Conservation (phyloP, 495 filamentous ascomycete species). For the Copromyces sp. region DNA sequence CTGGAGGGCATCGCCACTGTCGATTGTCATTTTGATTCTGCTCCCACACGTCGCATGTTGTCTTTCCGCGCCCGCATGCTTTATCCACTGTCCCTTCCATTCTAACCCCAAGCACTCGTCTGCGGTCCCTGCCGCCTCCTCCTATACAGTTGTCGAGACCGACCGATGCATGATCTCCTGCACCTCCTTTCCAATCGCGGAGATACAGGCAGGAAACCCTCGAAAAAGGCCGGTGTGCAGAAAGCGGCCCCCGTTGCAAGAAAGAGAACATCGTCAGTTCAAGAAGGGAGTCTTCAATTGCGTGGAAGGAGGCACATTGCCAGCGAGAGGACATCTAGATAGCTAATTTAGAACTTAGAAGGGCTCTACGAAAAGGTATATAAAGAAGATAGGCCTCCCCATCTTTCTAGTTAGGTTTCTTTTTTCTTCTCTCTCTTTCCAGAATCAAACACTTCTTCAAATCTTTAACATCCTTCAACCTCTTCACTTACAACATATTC, state of each 20-base stretch:
- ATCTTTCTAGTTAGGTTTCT: no score
- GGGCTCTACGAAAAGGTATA: not conserved
- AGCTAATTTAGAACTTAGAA: not conserved
- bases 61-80: not conserved
- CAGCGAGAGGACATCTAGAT: not conserved
- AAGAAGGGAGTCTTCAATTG: not conserved
- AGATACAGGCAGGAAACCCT: not conserved
- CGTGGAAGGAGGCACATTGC: not conserved
- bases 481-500: not conserved
- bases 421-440: not conserved
- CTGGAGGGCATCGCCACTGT: not conserved
- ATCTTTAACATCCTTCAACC: not conserved
- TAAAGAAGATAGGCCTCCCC: not conserved
- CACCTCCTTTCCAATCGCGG: not conserved
- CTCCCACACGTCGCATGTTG: not conserved
- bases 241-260: not conserved
- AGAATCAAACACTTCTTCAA: not conserved
- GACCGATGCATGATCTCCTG: not conserved
- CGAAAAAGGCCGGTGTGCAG: not conserved
- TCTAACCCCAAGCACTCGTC: not conserved
- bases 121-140: not conserved
- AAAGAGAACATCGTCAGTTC: not conserved
- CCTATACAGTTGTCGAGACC: not conserved
- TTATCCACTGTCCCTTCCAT: not conserved
- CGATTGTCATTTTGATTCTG: not conserved